Evolutionary conservation across 768 basidiomycete genomes (phyloP), one percentile per base, ranked within the genome.

Genomic region (Tricholoma sp.): DNA sequence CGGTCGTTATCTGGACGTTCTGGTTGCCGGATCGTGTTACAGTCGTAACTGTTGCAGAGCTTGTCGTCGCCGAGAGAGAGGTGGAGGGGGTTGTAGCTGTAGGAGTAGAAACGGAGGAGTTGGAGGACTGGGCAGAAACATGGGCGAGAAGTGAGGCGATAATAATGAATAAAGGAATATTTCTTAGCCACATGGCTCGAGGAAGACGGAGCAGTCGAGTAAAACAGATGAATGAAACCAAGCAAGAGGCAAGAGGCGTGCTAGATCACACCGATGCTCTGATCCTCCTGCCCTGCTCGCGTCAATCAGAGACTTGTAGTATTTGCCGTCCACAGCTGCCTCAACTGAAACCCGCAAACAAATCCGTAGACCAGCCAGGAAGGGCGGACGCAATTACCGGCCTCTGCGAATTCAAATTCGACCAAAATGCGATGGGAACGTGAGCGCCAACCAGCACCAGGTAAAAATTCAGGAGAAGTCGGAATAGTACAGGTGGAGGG

Each of bases 1-100:
- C 75, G 27, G 83, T 81, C 54, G 82, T 75, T 54, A 85, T 57
- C 31, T 80, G 69, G 35, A 81, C 73, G 58, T 74, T 72, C 62
- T 78, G 79, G 56, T 70, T 76, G 18, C 79, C 83, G 5, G 80
- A 76, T 45, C 73, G 72, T 55, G 74, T 72, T 59, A 80, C 67
- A 45, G 75, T 73, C 32, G 80, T 70, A 35, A 75, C 74, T 31
- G 83, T 78, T 52, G 82, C 57, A 4, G 80, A 80, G 64, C 78
- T 71, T 39, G 81, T 80, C 57, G 83, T 79, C 53, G 82, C 72
- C 55, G 82, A 82, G 49, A 85, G 72, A 34, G 83, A 83, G 53
- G 81, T 56, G 47, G 74, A 75, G 35, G 70, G 69, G 64, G 62
- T 35, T 63, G 60, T 32, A 58, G 29, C 58, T 52, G 64, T 58